A percentile compares a stretch with the other conserved stretches of the same genome.
These are phyloP conservation scores for Medicago ruthenica DNA, from an alignment of 306 rosid genomes.

Conservation along the genomic window DNA sequence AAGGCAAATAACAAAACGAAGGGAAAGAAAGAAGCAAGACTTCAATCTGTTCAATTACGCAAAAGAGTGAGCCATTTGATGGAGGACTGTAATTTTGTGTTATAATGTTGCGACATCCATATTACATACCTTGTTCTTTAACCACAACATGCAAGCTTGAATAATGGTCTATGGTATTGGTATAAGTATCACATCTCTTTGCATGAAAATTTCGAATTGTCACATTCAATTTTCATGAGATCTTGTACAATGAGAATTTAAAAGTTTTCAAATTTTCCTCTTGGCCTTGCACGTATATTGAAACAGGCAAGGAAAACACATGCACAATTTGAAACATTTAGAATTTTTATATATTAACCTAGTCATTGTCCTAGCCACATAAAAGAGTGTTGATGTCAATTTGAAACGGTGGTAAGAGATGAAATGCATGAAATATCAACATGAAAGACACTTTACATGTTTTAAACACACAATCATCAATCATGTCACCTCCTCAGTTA, in stretches of 20 bases:
- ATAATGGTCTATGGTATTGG: background rate
- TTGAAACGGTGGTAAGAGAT: background rate
- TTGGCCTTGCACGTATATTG: conserved; percentile 4
- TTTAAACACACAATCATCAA: too few species aligned
- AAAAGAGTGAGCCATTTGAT: conserved; percentile 15
- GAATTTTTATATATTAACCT: background rate
- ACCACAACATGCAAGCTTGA: background rate
- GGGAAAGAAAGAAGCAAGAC: background rate
- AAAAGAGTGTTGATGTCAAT: too few species aligned
- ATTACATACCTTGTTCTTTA: conserved; percentile 26
- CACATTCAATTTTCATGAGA: conserved; percentile 11
- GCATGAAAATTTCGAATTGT: background rate
- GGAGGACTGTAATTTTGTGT: background rate
- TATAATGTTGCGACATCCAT: conserved; percentile 22
- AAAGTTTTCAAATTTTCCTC: background rate
- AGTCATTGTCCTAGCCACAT: conserved; percentile 1
- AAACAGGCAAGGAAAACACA: conserved; percentile 10
- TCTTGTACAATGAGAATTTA: background rate
- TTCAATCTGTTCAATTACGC: background rate
- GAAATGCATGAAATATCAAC: conserved; percentile 11
- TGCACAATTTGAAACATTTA: background rate
- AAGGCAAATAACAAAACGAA: too few species aligned
- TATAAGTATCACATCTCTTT: background rate
- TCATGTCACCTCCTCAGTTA: background rate
- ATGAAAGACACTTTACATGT: background rate